Evolutionary conservation across 148 eudicot species (phyloP), one percentile per base, ranked within the genome.

Genomic region (Hydrangea macrophylla): DNA sequence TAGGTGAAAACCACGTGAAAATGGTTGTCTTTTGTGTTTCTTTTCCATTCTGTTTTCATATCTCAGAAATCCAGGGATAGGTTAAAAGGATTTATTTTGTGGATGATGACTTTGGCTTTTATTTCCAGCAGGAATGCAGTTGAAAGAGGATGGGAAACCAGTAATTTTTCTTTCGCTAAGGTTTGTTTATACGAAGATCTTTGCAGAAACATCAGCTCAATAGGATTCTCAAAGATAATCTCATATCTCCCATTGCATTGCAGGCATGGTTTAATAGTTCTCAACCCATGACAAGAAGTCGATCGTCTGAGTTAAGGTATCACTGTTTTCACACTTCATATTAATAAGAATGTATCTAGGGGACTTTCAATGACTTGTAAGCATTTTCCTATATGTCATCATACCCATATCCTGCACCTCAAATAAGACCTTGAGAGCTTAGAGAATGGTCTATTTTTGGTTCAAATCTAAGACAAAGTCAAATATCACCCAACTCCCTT

Each of bases 261-360:
- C 78, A 83, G 87, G 80, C 84, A 37, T 84, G 87, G 87, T 78
- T 84, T 42, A 76, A 80, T 33, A 84, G 87, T 73, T 80, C 80
- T 70, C 84, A 81, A 69, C 82, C 87, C 31, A 84, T 84, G 87
- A 84, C 87, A 17, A 76, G 87, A 76, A 84, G 84, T 66, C 78
- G 87, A 40, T 84, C 84, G 12, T 81, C 87, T 58, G 84, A 84
- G 55, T 75, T 84, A 60, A 62, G 87, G 87, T 84, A 73, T 37
- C 45, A 26, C 37, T 73, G 7, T 55, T 55, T 39, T 40, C 18
- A 18, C 33, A 7, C 6, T 64, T 7, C 2, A 39, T 71, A 9
- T 25, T 12, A 22, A 13, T 23, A 35, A 66, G 23, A 23, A 8
- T 30, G 1, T 23, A 67, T 26, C 33, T 11, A 33, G 2, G 53